A percentile compares a stretch with the other conserved stretches of the same genome.
Evolutionary conservation across 352 stramenopile species (phyloP).

Genomic region (Aphanomyces invadans): DNA sequence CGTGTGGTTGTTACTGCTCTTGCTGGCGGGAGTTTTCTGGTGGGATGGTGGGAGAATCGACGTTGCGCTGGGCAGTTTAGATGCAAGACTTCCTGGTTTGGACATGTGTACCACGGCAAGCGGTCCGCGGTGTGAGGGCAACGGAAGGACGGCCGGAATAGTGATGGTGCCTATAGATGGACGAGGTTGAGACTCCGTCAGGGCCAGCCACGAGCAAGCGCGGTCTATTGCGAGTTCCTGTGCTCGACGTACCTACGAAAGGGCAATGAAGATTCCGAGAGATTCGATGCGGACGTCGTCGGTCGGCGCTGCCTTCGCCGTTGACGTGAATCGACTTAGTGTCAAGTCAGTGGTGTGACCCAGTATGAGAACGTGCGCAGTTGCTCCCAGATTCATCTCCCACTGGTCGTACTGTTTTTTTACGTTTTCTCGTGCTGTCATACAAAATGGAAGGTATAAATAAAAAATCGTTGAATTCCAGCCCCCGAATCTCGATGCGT

Average conservation of each 20-base stretch:
- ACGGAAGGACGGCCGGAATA: neutral
- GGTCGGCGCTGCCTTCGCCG: neutral
- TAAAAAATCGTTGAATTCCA: neutral
- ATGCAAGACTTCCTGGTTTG: neutral
- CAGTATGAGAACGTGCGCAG: neutral
- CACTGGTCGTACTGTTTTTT: neutral
- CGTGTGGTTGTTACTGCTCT: too few species aligned
- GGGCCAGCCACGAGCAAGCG: too few species aligned
- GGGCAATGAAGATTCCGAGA: constrained; percentile 4
- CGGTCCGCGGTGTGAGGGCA: neutral
- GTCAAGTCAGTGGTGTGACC: constrained; percentile 4
- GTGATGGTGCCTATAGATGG: neutral
- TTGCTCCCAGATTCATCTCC: too few species aligned
- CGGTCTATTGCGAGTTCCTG: neutral
- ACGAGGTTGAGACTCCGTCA: too few species aligned
- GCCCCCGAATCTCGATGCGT: neutral
- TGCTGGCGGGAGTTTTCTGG: too few species aligned
- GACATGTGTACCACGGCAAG: neutral
- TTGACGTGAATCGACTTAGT: neutral
- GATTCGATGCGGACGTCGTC: neutral
- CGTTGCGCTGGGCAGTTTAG: neutral
- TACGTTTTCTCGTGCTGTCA: too few species aligned
- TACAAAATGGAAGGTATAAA: too few species aligned
- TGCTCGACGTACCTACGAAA: neutral
- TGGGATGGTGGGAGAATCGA: neutral